phyloP scores from a whole-genome alignment of 495 filamentous ascomycete genomes.

The Neurospora hispaniola region DNA sequence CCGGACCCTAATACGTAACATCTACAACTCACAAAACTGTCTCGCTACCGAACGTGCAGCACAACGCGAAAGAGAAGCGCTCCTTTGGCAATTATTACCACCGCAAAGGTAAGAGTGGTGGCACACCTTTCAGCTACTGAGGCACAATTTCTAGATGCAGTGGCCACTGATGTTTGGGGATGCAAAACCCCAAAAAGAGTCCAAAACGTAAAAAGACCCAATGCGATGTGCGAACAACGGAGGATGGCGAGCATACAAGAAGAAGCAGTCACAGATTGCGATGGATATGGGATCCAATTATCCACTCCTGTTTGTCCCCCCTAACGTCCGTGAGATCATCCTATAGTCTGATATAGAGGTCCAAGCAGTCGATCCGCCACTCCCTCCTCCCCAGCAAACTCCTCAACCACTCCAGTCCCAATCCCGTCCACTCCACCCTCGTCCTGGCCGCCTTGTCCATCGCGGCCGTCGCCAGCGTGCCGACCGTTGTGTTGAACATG shows the following conservation, averaged over 20 bases:
- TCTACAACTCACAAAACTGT: neutral
- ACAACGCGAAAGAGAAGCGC: neutral
- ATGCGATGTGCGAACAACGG: neutral
- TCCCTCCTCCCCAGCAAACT: conserved; percentile 64
- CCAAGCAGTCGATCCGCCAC: conserved; percentile 75
- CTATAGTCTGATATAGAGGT: conserved; percentile 65
- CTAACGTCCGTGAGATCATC: neutral
- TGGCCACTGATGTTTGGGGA: neutral
- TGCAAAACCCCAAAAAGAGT: neutral
- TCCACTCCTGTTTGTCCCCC: neutral
- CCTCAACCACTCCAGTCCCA: conserved; percentile 74
- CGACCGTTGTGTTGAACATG: conserved; percentile 58
- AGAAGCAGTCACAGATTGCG: neutral
- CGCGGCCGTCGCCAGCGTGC: conserved; percentile 54
- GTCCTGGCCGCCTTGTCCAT: conserved; percentile 47
- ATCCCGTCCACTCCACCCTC: conserved; percentile 61
- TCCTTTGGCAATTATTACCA: neutral
- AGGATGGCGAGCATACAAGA: neutral
- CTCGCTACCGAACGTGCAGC: neutral
- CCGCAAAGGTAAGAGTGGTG: neutral
- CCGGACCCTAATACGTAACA: neutral
- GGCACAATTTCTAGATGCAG: neutral
- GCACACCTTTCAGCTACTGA: neutral
- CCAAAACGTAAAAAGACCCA: neutral
- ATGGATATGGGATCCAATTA: neutral